A percentile compares a stretch with the other conserved stretches of the same genome.
phyloP scores from a whole-genome alignment of 805 yeast genomes.

The Debaryomyces maramus region DNA sequence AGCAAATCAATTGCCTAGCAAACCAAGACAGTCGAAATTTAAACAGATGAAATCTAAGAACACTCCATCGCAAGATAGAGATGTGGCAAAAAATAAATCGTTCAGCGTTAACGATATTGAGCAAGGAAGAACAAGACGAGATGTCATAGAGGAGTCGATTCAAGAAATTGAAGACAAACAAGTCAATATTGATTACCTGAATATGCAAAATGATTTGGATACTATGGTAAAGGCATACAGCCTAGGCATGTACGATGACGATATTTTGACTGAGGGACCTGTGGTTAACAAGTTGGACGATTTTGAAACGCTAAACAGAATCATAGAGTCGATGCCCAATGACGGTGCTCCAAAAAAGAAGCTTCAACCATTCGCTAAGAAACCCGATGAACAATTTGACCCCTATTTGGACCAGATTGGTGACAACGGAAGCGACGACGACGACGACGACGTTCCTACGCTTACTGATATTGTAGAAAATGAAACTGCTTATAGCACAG shows the following conservation, averaged over 20 bases:
- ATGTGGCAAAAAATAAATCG: background rate
- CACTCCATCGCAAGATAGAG: background rate
- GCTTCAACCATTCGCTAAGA: constrained; percentile 2
- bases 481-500: constrained; percentile 16
- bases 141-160: constrained; percentile 4
- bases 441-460: constrained; percentile 37
- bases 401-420: constrained; percentile 18
- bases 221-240: constrained; percentile 62
- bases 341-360: constrained; percentile 3
- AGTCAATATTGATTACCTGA: constrained; percentile 27
- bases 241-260: constrained; percentile 63
- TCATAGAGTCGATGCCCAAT: constrained; percentile 39
- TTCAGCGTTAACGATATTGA: background rate
- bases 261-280: constrained; percentile 54
- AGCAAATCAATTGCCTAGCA: background rate
- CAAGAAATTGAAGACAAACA: background rate
- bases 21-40: constrained; percentile 2
- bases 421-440: constrained; percentile 35
- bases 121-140: constrained; percentile 6
- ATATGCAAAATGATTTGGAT: constrained; percentile 47
- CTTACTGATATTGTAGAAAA: constrained; percentile 48
- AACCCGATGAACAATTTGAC: constrained; percentile 8
- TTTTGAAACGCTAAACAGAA: constrained; percentile 50
- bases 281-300: constrained; percentile 55
- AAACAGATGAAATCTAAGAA: background rate